Base-by-base conservation (phyloP, 805 yeast species). In the Ogataea nonfermentans region DNA sequence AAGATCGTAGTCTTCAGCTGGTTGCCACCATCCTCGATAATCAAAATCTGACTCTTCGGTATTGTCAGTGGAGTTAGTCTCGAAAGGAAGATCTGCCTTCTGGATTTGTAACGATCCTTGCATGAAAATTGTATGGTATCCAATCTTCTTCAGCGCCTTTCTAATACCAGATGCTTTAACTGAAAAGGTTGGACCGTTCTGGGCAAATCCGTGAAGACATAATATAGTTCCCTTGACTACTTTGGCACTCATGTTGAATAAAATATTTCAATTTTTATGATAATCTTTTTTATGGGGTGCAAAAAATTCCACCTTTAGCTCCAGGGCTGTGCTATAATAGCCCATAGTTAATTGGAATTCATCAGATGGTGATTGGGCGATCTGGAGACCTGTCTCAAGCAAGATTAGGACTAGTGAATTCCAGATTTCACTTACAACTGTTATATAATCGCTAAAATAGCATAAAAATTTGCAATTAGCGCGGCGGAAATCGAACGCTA, bases 191-290 rank as follows among this genome's bases (percentile, higher is more conserved):
- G 82, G 73, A 6, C 91, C 91, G 46, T 81, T 83, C 68, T 91
- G 96, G 11, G 90, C 78, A 62, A 81, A 89, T 0, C 99, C 98
- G 50, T 91, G 99, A 20, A 93, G 67, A 62, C 93, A 91, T n/a
- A 91, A 68, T 19, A 91, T 70, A 51, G 79, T 80, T 23, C 67
- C 67, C 35, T 53, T 61, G 24, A 56, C 37, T 15, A 42, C 59
- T 36, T 55, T 55, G 11, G 51, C 31, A 32, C 57, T 29, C 64
- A 52, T 63, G 19, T 23, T 15, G n/a, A 20, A n/a, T 12, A 31
- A 8, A 24, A 9, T 16, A 5, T 13, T 17, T 14, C 19, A 23
- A n/a, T 32, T 23, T 32, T 32, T 32, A 12, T 19, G 15, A 6
- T 13, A 7, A 15, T 11, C 11, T 12, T 17, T 23, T 22, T 17